phyloP scores from a whole-genome alignment of 2,329 filamentous ascomycete genomes.

The Calonectria ilicicola region DNA sequence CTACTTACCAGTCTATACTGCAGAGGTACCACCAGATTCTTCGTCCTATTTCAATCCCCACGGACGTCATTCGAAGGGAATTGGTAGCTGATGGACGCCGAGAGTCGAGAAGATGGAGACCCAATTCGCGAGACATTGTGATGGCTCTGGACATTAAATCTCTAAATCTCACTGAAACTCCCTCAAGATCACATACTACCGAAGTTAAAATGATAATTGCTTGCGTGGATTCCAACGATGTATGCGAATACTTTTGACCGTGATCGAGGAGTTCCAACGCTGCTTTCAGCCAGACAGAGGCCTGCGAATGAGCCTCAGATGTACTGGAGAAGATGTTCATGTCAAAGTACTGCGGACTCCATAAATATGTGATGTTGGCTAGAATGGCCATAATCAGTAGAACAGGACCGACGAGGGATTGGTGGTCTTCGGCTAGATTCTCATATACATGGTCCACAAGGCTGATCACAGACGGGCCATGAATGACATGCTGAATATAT shows the following conservation, averaged over 20 bases:
- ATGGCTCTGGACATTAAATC: neutral
- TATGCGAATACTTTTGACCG: neutral
- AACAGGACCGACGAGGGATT: neutral
- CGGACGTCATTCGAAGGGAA: constrained; percentile 31
- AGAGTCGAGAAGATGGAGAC: constrained; percentile 51
- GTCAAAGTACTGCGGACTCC: neutral
- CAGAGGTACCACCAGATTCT: constrained; percentile 56
- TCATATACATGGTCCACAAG: neutral
- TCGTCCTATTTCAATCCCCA: constrained; percentile 50
- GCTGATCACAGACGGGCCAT: neutral
- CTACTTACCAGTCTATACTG: constrained; percentile 51
- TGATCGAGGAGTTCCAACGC: neutral
- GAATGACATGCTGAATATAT: neutral
- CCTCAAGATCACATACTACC: neutral
- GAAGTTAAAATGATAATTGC: neutral
- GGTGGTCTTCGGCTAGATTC: neutral
- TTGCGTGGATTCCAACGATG: neutral
- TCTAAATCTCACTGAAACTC: neutral
- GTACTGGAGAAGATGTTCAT: neutral
- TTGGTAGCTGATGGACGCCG: constrained; percentile 23
- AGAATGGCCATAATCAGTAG: neutral
- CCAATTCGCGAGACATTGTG: constrained; percentile 31
- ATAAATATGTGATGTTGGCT: neutral
- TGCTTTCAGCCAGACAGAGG: neutral
- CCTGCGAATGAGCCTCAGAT: neutral